phyloP scores from a whole-genome alignment of 2,329 filamentous ascomycete species.

The Sclerotiophoma versabilis region DNA sequence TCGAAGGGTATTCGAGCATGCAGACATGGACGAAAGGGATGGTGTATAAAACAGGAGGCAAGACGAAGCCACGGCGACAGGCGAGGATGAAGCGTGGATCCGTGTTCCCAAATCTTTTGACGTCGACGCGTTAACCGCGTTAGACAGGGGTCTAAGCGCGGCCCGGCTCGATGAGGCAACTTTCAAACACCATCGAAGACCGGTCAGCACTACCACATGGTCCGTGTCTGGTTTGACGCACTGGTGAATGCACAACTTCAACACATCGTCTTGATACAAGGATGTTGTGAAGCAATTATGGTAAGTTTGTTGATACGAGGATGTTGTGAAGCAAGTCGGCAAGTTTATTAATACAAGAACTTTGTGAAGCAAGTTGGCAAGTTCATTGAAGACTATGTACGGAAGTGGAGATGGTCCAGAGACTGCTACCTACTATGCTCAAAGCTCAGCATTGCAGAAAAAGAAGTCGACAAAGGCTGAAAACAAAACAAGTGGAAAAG shows the following conservation, averaged over 20 bases:
- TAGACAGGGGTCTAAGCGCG: slow-evolving; percentile 11
- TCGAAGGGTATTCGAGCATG: slow-evolving; percentile 40
- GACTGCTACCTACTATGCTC: slow-evolving; percentile 14
- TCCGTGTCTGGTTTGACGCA: neutral
- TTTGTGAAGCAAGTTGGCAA: neutral
- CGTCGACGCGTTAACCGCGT: slow-evolving; percentile 6
- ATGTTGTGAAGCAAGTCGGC: neutral
- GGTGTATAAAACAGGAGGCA: neutral
- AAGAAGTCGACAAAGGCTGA: neutral
- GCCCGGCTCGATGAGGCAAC: slow-evolving; percentile 8
- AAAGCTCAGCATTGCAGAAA: neutral
- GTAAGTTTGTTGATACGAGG: neutral
- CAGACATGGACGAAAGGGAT: slow-evolving; percentile 36
- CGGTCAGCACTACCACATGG: slow-evolving; percentile 8
- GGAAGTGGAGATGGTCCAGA: neutral
- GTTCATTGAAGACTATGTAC: slow-evolving; percentile 7
- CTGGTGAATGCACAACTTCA: too few relatives aligned
- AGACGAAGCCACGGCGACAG: neutral
- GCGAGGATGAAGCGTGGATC: neutral
- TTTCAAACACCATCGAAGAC: slow-evolving; percentile 1
- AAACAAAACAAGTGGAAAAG: neutral
- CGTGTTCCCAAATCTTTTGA: slow-evolving; percentile 9
- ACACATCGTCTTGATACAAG: too few relatives aligned
- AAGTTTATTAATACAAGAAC: neutral
- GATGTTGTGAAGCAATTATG: neutral